These are phyloP conservation scores for Colletotrichum endophyticum DNA, from an alignment of 2,329 filamentous ascomycete genomes.

Conservation along the genomic window DNA sequence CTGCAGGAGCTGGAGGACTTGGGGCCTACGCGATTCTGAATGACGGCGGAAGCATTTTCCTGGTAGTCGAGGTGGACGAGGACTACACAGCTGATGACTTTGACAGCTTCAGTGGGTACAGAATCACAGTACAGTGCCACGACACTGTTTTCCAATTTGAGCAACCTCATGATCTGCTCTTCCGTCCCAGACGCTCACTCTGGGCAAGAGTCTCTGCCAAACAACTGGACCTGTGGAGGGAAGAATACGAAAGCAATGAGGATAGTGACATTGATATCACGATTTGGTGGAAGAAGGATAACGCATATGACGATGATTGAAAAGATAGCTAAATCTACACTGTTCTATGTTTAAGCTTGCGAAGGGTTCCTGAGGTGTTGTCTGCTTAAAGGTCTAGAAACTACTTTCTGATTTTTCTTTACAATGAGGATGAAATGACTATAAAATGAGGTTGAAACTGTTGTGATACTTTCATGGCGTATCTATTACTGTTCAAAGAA, in stretches of 20 bases:
- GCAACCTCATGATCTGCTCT: neutral
- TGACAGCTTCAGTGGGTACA: neutral
- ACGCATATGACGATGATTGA: neutral
- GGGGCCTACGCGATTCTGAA: neutral
- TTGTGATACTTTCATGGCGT: neutral
- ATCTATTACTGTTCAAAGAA: neutral
- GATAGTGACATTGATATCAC: neutral
- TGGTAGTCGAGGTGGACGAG: neutral
- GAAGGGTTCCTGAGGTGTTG: neutral
- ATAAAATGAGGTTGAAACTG: neutral
- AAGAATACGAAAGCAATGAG: neutral
- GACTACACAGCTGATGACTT: neutral
- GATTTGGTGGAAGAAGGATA: neutral
- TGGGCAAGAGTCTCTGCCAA: neutral
- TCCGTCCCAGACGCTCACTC: neutral
- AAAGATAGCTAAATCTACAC: neutral
- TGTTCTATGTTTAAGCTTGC: neutral
- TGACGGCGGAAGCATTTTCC: neutral
- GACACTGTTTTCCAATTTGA: neutral
- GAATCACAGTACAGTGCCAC: neutral
- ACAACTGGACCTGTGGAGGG: neutral
- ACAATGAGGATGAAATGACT: neutral
- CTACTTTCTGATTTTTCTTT: neutral
- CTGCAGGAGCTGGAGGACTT: neutral
- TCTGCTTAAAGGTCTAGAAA: neutral